A percentile compares a stretch with the other conserved stretches of the same genome.
Conservation (phyloP, 2,329 filamentous ascomycete species). For the Coniella vitis region DNA sequence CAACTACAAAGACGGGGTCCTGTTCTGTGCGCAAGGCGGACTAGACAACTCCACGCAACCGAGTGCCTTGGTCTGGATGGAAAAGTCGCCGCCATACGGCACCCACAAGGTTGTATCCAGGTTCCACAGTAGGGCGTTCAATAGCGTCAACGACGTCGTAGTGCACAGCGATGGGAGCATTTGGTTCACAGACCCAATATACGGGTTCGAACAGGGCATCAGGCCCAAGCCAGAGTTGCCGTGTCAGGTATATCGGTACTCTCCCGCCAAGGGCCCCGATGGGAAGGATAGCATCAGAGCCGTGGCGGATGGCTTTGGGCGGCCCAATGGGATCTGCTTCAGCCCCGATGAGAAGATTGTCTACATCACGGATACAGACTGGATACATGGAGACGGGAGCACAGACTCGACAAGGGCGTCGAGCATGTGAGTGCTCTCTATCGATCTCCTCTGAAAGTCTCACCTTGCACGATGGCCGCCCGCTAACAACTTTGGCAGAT, state of each 20-base stretch:
- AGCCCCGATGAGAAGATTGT: slow-evolving; percentile 36
- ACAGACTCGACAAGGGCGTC: slow-evolving; percentile 20
- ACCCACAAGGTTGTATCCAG: slow-evolving; percentile 27
- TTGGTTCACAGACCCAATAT: slow-evolving; percentile 45
- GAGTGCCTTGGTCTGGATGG: slow-evolving; percentile 28
- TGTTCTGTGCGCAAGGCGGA: slow-evolving; percentile 37
- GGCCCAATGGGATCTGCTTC: slow-evolving; percentile 40
- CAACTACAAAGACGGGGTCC: slow-evolving; percentile 35
- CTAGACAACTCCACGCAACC: slow-evolving; percentile 10
- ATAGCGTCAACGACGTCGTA: slow-evolving; percentile 43
- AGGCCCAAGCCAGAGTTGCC: slow-evolving; percentile 36
- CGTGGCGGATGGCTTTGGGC: slow-evolving; percentile 40
- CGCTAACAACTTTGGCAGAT: slow-evolving; percentile 19
- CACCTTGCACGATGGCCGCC: background rate
- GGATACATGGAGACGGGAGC: slow-evolving; percentile 27
- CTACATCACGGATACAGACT: slow-evolving; percentile 39
- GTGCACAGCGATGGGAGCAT: slow-evolving; percentile 34
- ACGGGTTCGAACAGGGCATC: slow-evolving; percentile 41
- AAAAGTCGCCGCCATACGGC: slow-evolving; percentile 24
- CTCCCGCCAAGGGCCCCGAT: slow-evolving; percentile 16
- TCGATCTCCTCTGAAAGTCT: no score
- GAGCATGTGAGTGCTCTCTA: slow-evolving; percentile 24
- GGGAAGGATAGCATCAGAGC: slow-evolving; percentile 29
- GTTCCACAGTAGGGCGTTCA: slow-evolving; percentile 39
- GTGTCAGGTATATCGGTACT: slow-evolving; percentile 41